These are phyloP conservation scores for Fonsecaea multimorphosa DNA, from an alignment of 2,329 filamentous ascomycete species.

Conservation along the genomic window DNA sequence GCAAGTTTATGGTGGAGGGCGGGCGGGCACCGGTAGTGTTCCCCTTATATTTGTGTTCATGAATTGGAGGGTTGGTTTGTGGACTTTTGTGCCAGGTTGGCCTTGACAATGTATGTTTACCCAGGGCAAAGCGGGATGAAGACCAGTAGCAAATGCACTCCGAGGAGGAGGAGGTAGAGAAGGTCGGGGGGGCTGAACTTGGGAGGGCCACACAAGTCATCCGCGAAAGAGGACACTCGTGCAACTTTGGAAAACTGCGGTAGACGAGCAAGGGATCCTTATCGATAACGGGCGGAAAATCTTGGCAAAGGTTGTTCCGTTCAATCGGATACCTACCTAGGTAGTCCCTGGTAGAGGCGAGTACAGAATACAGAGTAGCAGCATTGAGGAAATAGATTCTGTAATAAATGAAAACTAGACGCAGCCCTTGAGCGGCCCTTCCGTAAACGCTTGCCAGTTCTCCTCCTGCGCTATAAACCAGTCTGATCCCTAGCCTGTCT, in stretches of 20 bases:
- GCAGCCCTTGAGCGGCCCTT: too few species aligned
- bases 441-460: too few species aligned
- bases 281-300: slow-evolving; percentile 4
- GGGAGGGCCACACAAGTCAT: not conserved
- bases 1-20: not conserved
- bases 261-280: not conserved
- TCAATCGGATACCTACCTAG: too few species aligned
- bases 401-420: too few species aligned
- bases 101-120: not conserved
- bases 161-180: not conserved
- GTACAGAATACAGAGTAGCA: too few species aligned
- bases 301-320: not conserved
- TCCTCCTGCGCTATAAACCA: too few species aligned
- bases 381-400: too few species aligned
- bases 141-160: not conserved
- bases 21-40: not conserved
- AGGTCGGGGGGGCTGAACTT: not conserved
- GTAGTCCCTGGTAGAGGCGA: too few species aligned
- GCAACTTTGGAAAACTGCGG: slow-evolving; percentile 7
- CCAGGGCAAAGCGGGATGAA: not conserved
- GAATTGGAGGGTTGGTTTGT: not conserved
- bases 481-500: too few species aligned
- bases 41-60: slow-evolving; percentile 10
- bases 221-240: slow-evolving; percentile 5
- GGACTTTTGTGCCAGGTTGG: not conserved